Base-by-base conservation (phyloP, 148 eudicot genomes). In the Pharnaceum exiguum region DNA sequence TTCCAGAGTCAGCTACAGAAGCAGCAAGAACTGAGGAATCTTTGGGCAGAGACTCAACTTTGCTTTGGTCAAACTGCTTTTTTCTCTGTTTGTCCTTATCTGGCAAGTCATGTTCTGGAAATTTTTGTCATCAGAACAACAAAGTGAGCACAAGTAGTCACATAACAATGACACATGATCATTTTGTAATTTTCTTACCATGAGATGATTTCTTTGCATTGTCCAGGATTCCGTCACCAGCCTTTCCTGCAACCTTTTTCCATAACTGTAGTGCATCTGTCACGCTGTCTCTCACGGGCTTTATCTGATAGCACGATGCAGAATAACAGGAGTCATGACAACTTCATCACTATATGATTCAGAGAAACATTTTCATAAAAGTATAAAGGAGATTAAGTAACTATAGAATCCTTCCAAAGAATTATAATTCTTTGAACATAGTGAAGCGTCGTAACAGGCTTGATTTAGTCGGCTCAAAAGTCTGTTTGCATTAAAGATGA, bases 211-310 rank as follows among this genome's bases (percentile, higher is more conserved):
- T 71, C 72, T 80, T 81, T 37, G 21, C 67, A 61, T 82, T 82
- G 59, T 79, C 87, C 52, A 60, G 67, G 62, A 74, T 45, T 45
- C 77, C 78, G 19, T 83, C 89, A 62, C 66, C 83, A 53, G 52
- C 74, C 71, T 79, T 83, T 59, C 82, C 97, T 18, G 87, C 77
- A 72, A 86, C 70, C 69, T 73, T 80, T 75, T 83, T 89, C 99
- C 99, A 94, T 24, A 69, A 81, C 59, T 76, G 95, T 68, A 94
- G 72, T 38, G 99, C 96, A 71, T 94, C 99, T 26, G 72, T 69
- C 76, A 94, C 76, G 65, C 95, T 86, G 75, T 94, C 96, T 78
- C 99, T 86, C 59, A 82, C 99, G 39, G 99, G 99, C 71, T 89
- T 94, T 61, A 94, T 86, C 99, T 94, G 76, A 53, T 16, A 43